Evolutionary conservation across 768 basidiomycete species (phyloP), one percentile per base, ranked within the genome.

Genomic region (Dendrothele bispora): DNA sequence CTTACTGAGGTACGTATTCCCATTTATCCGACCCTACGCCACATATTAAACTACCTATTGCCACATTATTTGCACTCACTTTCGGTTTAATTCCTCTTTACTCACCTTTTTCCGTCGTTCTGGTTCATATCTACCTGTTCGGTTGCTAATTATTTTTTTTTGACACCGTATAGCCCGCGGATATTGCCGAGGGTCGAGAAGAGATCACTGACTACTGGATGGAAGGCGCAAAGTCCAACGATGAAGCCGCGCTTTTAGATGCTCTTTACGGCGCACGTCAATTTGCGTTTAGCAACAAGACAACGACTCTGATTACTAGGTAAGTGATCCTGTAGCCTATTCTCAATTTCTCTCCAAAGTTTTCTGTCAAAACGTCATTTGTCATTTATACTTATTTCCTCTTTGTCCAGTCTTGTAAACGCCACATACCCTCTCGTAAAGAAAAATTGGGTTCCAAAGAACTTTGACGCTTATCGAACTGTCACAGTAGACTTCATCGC

Each of bases 191-290:
- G 32, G 71, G 71, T 14, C 64, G 68, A 2, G 62, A 66, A 36
- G 68, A 69, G 47, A 69, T 72, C 5, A 59, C 53, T 36, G 59
- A 67, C 10, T 62, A 50, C 46, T 68, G 66, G 67, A 54, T 55
- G 5, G 56, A 60, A 24, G 63, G 52, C 10, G 49, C 60, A 0
- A 52, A 59, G 5, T 34, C 56, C 12, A 42, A 55, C 2, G 59
- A 68, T 37, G 48, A 65, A 22, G 52, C 50, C 7, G 59, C 61
- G 4, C 28, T 65, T 8, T 48, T 51, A 12, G 63, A 66, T 39
- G 62, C 66, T 1, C 42, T 64, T 7, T 57, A 49, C 22, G 69
- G 69, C 12, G 58, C n/a, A n/a, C n/a, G n/a, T n/a, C n/a, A n/a
- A n/a, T n/a, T n/a, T n/a, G 57, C 11, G 24, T 68, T 10, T 62